These are phyloP conservation scores for Alternaria sp. DNA, from an alignment of 2,329 filamentous ascomycete species.

Conservation along the genomic window DNA sequence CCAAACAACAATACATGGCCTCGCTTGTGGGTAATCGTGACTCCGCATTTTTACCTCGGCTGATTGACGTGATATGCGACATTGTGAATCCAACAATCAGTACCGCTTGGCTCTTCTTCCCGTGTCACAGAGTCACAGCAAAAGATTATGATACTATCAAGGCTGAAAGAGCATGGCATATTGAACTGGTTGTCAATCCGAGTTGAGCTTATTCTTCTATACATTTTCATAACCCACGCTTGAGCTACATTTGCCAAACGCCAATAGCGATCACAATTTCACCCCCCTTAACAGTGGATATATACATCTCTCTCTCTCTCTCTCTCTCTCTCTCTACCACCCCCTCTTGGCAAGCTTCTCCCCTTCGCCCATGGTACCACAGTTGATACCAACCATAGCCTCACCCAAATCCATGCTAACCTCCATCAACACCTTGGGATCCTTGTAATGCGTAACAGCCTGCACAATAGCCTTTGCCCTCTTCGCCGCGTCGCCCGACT, in stretches of 20 bases:
- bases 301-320: too few relatives aligned
- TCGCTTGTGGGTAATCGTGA: neutral
- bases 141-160: neutral
- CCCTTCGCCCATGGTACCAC: slow-evolving; percentile 74
- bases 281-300: too few relatives aligned
- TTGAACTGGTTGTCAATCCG: slow-evolving; percentile 4
- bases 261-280: neutral
- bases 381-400: slow-evolving; percentile 97
- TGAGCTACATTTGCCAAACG: slow-evolving; percentile 3
- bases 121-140: neutral
- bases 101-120: neutral
- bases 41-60: slow-evolving; percentile 10
- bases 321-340: slow-evolving; percentile 64
- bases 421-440: slow-evolving; percentile 84
- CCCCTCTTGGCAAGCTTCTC: slow-evolving; percentile 87
- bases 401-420: slow-evolving; percentile 90
- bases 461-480: slow-evolving; percentile 93
- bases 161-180: slow-evolving; percentile 5
- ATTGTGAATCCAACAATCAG: neutral
- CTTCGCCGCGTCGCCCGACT: slow-evolving; percentile 89
- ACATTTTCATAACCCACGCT: slow-evolving; percentile 7
- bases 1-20: slow-evolving; percentile 8
- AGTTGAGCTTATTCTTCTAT: slow-evolving; percentile 8
- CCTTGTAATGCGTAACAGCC: slow-evolving; percentile 88
- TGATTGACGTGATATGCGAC: slow-evolving; percentile 14